Conservation (phyloP, 208 protist species). For the Leishmania braziliensis region DNA sequence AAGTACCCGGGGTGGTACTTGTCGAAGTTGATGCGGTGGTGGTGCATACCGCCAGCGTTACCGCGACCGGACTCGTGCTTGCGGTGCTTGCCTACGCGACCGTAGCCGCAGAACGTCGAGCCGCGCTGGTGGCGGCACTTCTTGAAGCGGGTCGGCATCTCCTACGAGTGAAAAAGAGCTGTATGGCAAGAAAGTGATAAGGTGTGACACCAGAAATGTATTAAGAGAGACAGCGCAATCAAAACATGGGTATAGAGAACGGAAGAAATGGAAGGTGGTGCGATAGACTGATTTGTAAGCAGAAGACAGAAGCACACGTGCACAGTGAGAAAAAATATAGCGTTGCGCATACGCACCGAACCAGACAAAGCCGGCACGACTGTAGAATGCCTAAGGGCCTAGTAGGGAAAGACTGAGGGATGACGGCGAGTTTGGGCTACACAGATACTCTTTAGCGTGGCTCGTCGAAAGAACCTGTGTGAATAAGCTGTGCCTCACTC, state of each 20-base stretch:
- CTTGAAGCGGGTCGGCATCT: conserved; percentile 92
- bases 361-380: not conserved
- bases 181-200: not conserved
- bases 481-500: not conserved
- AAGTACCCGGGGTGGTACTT: conserved; percentile 99
- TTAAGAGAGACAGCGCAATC: not conserved
- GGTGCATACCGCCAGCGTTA: conserved; percentile 99
- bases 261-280: not conserved
- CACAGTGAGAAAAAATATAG: too few relatives aligned
- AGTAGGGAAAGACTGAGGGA: not conserved
- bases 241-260: not conserved
- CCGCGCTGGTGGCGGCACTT: conserved; percentile 94
- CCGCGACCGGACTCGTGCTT: conserved; percentile 99
- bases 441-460: not conserved
- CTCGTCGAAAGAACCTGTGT: not conserved
- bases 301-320: not conserved
- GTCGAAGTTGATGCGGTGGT: conserved; percentile 99
- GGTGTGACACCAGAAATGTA: not conserved
- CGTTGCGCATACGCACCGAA: not conserved
- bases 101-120: conserved; percentile 92
- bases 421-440: not conserved
- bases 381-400: not conserved
- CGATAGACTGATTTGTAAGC: not conserved
- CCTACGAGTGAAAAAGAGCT: not conserved
- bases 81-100: conserved; percentile 98